Evolutionary conservation across 148 eudicot species (phyloP).

Genomic region (Vaccinium darrowii): DNA sequence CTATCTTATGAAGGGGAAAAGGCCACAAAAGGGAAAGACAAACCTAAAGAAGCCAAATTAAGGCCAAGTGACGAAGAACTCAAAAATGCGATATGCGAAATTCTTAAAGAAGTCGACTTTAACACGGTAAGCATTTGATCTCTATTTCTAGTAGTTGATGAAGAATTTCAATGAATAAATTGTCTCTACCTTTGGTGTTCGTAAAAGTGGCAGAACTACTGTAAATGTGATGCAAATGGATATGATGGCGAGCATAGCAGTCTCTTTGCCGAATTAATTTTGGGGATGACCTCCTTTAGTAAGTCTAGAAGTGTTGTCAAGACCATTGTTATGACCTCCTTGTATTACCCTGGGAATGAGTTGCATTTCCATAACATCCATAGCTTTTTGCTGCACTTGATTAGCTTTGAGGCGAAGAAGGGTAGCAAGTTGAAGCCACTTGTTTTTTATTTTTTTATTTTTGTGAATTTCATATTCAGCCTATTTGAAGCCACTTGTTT

Average conservation of each 20-base stretch:
- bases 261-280: not conserved
- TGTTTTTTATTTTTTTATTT: not conserved
- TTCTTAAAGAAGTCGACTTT: conserved; percentile 92
- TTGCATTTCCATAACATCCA: not conserved
- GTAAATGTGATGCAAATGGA: not conserved
- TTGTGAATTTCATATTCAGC: not conserved
- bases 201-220: not conserved
- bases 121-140: conserved; percentile 68
- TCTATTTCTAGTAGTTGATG: not conserved
- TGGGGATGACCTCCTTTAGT: not conserved
- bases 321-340: not conserved
- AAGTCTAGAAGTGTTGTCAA: not conserved
- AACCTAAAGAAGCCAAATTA: conserved; percentile 55
- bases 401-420: not conserved
- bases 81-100: conserved; percentile 67
- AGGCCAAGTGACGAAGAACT: conserved; percentile 78
- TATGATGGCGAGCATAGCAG: not conserved
- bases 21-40: conserved; percentile 59
- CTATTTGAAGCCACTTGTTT: not conserved
- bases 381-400: not conserved
- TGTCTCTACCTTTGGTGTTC: not conserved
- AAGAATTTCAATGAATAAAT: not conserved
- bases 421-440: not conserved
- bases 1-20: conserved; percentile 52
- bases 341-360: not conserved